phyloP scores from a whole-genome alignment of 768 basidiomycete species.

The Suillus plorans region DNA sequence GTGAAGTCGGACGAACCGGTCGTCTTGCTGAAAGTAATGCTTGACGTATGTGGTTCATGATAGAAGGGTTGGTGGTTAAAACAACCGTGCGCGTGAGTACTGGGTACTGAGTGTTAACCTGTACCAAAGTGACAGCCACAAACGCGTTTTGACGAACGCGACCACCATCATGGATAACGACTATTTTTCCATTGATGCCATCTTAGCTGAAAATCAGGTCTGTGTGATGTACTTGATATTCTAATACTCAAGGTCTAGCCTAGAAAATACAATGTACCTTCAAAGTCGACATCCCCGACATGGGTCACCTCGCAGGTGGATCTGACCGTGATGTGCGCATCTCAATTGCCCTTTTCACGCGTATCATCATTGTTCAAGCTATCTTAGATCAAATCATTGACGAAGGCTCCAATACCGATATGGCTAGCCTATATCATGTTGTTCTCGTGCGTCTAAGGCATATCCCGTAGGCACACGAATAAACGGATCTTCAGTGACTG shows the following conservation, averaged over 20 bases:
- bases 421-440: conserved; percentile 91
- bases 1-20: conserved; percentile 14
- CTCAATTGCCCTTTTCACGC: conserved; percentile 1
- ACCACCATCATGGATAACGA: conserved; percentile 81
- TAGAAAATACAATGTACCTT: conserved; percentile 95
- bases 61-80: not conserved
- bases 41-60: conserved; percentile 25
- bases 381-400: conserved; percentile 68
- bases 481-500: conserved; percentile 57
- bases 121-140: conserved; percentile 13
- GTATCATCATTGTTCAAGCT: conserved; percentile 11
- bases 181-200: conserved; percentile 90
- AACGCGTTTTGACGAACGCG: conserved; percentile 17
- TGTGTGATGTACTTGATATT: conserved; percentile 8
- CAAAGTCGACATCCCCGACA: conserved; percentile 76
- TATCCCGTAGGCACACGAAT: conserved; percentile 3
- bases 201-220: conserved; percentile 90
- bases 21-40: conserved; percentile 16
- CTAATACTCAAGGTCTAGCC: not conserved
- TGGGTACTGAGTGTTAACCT: not conserved
- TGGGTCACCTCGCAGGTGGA: conserved; percentile 90
- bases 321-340: conserved; percentile 74
- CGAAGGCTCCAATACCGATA: conserved; percentile 81
- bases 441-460: conserved; percentile 54
- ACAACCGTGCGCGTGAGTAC: not conserved